Base-by-base conservation (phyloP, 257 asterid species). In the Plantago ovata region DNA sequence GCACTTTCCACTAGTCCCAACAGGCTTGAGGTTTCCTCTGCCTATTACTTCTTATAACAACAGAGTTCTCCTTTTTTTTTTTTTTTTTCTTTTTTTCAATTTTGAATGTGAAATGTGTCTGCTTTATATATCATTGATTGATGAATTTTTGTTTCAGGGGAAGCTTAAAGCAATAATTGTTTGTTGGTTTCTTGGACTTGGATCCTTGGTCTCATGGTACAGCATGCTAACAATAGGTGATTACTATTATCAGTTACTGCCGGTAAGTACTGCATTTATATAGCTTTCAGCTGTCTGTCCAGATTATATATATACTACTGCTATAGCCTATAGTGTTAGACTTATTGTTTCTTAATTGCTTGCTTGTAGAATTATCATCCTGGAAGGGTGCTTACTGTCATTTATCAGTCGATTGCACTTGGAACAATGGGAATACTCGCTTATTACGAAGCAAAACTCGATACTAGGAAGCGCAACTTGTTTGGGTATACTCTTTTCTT, bases 141-240 rank as follows among this genome's bases (percentile, higher is more conserved):
- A n/a, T n/a, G n/a, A n/a, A n/a, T n/a, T n/a, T n/a, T n/a, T 50
- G 64, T 19, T 64, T 13, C 83, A 89, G 96, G 94, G 96, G 10
- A 89, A 75, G 55, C 20, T 3, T 22, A 54, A 12, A 60, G 96
- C 89, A 58, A 69, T 70, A 33, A 32, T 79, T 2, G 89, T 82
- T 5, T 85, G 92, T 52, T 84, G 81, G 80, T 78, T 89, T 78
- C 89, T 89, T 52, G 97, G 97, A 36, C 61, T 89, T 42, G 97
- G 95, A 33, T 73, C 95, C 15, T 89, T 86, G 19, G 71, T 89
- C 18, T 72, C 97, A 24, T 86, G 95, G 97, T 80, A 82, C 23
- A 86, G 94, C 50, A 83, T 89, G 94, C 62, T 81, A 1, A 89
- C 94, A 9, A 86, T 89, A 33, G 66, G 71, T 38, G 97, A 89